A percentile compares a stretch with the other conserved stretches of the same genome.
Conservation (phyloP, 2,329 filamentous ascomycete genomes). For the Pseudomassariella vexata region DNA sequence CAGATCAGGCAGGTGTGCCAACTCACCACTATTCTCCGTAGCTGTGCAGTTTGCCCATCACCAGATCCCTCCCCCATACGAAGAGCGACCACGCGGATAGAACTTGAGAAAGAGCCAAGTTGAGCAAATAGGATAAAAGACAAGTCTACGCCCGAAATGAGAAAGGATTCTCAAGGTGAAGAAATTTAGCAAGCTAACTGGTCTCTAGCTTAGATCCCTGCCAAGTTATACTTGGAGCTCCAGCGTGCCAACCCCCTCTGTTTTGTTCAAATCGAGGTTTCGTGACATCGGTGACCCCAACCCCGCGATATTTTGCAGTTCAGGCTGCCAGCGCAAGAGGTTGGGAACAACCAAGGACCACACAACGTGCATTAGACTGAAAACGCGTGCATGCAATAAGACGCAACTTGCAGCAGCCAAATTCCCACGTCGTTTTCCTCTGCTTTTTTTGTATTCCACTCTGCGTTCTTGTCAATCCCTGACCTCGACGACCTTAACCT, state of each 20-base stretch:
- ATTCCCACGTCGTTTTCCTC: too few relatives aligned
- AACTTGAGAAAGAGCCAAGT: not conserved
- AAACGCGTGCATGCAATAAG: too few relatives aligned
- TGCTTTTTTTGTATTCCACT: too few relatives aligned
- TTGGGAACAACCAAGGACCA: conserved; percentile 1
- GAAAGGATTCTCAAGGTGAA: not conserved
- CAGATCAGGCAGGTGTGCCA: conserved; percentile 1
- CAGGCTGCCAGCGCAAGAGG: conserved; percentile 1
- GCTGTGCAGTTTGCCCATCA: too few relatives aligned
- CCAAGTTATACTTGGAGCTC: too few relatives aligned
- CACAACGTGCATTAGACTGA: too few relatives aligned
- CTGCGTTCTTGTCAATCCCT: too few relatives aligned
- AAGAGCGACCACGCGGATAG: too few relatives aligned
- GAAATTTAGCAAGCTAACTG: not conserved
- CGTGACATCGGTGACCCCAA: conserved; percentile 5
- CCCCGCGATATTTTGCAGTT: conserved; percentile 7
- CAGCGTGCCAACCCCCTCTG: conserved; percentile 7
- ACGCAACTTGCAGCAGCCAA: conserved; percentile 1
- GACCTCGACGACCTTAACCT: too few relatives aligned
- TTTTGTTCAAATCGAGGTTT: conserved; percentile 4
- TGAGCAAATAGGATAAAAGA: not conserved
- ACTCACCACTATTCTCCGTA: conserved; percentile 4
- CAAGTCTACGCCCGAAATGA: conserved; percentile 3
- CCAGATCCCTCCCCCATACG: too few relatives aligned
- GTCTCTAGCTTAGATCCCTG: too few relatives aligned